Percentiles rank a stretch among this genome's conserved stretches.
Conservation (phyloP, 352 stramenopile genomes). For the Thraustochytrium striatum region DNA sequence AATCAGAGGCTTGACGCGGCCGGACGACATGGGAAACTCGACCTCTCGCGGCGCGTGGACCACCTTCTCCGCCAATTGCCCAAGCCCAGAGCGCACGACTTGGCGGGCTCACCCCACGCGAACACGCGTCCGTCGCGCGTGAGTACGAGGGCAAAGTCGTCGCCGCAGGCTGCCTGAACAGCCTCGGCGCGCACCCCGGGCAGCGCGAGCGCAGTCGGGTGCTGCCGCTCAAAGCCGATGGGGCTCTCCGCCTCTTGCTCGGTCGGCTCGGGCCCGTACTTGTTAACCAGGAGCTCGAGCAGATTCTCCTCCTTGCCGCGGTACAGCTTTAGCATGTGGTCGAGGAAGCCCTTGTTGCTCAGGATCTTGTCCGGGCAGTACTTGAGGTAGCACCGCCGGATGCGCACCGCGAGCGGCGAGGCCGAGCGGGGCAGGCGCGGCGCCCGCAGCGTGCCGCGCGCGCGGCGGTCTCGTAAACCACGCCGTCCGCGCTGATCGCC, state of each 20-base stretch:
- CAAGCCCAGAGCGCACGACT: constrained; percentile 1
- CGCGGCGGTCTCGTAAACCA: constrained; percentile 14
- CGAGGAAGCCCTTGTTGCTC: constrained; percentile 6
- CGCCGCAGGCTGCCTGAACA: constrained; percentile 42
- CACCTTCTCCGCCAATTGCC: neutral
- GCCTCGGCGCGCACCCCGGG: neutral
- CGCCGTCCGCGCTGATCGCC: constrained; percentile 18
- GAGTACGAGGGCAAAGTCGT: constrained; percentile 44
- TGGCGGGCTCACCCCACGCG: constrained; percentile 12
- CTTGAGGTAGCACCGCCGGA: constrained; percentile 31
- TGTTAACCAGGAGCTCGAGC: constrained; percentile 21
- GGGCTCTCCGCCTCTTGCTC: constrained; percentile 20
- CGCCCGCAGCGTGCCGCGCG: neutral
- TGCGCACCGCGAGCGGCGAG: constrained; percentile 14
- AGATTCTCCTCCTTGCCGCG: neutral
- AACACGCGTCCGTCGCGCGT: constrained; percentile 21
- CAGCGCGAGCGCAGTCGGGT: neutral
- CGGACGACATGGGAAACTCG: neutral
- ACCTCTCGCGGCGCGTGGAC: neutral
- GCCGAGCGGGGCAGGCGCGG: neutral
- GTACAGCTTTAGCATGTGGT: constrained; percentile 40
- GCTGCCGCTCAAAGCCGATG: constrained; percentile 24
- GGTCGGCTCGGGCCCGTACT: constrained; percentile 42
- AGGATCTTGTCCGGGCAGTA: constrained; percentile 39
- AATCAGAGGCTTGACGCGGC: neutral